Percentiles rank a stretch among this genome's conserved stretches.
Evolutionary conservation across 208 protist genomes (phyloP).

Genomic region (Endotrypanum monterogeii): DNA sequence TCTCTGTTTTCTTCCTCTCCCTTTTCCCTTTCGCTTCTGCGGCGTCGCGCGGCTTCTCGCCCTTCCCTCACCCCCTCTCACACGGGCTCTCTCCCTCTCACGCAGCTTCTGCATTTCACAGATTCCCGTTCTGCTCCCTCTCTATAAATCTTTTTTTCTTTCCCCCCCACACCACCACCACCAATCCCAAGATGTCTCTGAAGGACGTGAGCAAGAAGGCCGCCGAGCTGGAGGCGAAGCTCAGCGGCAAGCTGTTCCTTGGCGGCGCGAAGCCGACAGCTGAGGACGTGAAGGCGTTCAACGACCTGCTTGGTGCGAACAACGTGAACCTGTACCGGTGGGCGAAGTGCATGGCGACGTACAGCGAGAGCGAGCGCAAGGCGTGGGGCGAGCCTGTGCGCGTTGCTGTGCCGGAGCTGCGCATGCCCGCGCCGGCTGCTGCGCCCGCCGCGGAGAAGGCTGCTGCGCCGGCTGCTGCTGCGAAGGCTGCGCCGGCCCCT

Average conservation of each 20-base stretch:
- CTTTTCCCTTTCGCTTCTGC: not conserved
- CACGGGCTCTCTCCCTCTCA: not conserved
- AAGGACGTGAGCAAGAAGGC: slow-evolving; percentile 66
- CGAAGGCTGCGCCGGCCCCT: slow-evolving; percentile 34
- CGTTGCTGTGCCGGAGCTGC: slow-evolving; percentile 38
- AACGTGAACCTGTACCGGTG: slow-evolving; percentile 65
- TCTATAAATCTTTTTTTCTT: slow-evolving; percentile 10
- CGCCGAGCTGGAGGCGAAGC: slow-evolving; percentile 53
- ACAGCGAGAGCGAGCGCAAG: slow-evolving; percentile 54
- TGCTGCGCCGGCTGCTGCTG: slow-evolving; percentile 34
- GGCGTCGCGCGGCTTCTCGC: too few relatives aligned
- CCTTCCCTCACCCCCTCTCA: not conserved
- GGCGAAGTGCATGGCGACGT: slow-evolving; percentile 78
- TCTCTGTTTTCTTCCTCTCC: not conserved
- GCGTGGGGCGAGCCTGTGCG: slow-evolving; percentile 62
- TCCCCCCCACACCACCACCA: not conserved
- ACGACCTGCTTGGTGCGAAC: slow-evolving; percentile 61
- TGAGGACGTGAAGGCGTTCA: slow-evolving; percentile 74
- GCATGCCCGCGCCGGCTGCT: slow-evolving; percentile 12
- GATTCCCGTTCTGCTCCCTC: not conserved
- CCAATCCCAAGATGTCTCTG: slow-evolving; percentile 41
- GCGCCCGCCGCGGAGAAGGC: not conserved
- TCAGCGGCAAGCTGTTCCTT: slow-evolving; percentile 65
- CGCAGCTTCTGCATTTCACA: not conserved
- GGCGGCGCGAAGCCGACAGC: slow-evolving; percentile 64